Conservation (phyloP, 306 rosid genomes). For the Cajanus cajan region DNA sequence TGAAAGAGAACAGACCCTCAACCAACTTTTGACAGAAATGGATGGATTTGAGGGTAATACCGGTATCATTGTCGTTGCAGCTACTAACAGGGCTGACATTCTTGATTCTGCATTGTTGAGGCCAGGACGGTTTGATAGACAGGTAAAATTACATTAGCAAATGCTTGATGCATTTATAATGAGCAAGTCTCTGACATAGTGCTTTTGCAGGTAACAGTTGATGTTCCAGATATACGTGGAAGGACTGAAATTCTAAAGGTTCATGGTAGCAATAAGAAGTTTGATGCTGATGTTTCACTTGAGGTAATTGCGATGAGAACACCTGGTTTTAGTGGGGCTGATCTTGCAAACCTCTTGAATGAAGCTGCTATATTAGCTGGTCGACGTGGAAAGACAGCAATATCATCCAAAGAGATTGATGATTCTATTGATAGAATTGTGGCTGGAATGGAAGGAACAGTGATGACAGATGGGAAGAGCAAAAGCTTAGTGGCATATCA, state of each 20-base stretch:
- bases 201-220: conserved; percentile 76
- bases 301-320: conserved; percentile 96
- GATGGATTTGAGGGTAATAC: conserved; percentile 98
- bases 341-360: conserved; percentile 95
- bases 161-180: not conserved
- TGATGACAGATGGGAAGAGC: conserved; percentile 99
- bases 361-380: conserved; percentile 99
- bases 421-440: conserved; percentile 98
- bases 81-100: conserved; percentile 98
- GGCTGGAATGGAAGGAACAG: conserved; percentile 99
- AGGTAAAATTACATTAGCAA: conserved; percentile 44
- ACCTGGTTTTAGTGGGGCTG: conserved; percentile 98
- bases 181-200: conserved; percentile 11
- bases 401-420: conserved; percentile 93
- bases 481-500: conserved; percentile 95
- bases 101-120: conserved; percentile 93
- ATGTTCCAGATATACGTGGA: conserved; percentile 93
- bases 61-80: conserved; percentile 94
- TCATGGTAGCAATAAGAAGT: conserved; percentile 88
- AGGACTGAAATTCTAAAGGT: conserved; percentile 96
- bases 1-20: conserved; percentile 97
- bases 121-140: conserved; percentile 96
- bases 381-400: conserved; percentile 81
- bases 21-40: conserved; percentile 99
- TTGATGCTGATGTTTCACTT: conserved; percentile 81